A percentile compares a stretch with the other conserved stretches of the same genome.
These are phyloP conservation scores for Beauveria caledonica DNA, from an alignment of 2,329 filamentous ascomycete species.

Conservation along the genomic window DNA sequence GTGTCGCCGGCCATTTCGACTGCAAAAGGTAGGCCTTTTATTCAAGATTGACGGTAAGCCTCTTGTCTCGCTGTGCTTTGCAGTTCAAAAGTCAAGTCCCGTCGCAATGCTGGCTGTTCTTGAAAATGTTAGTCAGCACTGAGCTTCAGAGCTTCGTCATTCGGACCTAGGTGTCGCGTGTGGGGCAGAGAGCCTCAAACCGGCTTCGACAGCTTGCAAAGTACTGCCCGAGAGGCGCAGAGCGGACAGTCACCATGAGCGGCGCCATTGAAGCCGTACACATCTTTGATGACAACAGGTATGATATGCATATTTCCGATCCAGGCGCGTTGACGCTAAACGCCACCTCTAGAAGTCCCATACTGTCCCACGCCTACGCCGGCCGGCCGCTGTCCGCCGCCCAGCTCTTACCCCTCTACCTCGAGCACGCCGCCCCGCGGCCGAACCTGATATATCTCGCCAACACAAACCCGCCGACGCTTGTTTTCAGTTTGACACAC, in stretches of 20 bases:
- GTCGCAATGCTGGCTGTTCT: background rate
- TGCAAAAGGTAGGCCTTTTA: background rate
- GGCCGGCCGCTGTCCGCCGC: constrained; percentile 69
- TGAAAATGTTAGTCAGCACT: constrained; percentile 9
- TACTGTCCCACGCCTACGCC: constrained; percentile 84
- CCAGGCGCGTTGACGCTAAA: constrained; percentile 16
- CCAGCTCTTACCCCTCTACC: constrained; percentile 76
- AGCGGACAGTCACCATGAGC: constrained; percentile 52
- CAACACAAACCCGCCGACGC: constrained; percentile 72
- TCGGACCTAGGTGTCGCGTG: constrained; percentile 1
- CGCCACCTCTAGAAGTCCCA: constrained; percentile 55
- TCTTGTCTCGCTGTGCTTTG: background rate
- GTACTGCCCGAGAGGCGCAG: background rate
- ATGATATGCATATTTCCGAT: constrained; percentile 13
- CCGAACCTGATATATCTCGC: constrained; percentile 82
- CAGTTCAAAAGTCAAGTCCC: background rate
- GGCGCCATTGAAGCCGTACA: constrained; percentile 90
- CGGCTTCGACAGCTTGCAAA: constrained; percentile 1
- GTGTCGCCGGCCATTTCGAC: constrained; percentile 26
- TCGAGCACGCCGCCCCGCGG: constrained; percentile 70
- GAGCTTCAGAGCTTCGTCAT: constrained; percentile 8
- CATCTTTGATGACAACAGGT: constrained; percentile 96
- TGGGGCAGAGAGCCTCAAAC: constrained; percentile 1
- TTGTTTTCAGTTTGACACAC: constrained; percentile 82
- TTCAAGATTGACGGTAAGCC: background rate